Evolutionary conservation across 176 grass and related monocot species (phyloP).

Genomic region (Oryza coarctata): DNA sequence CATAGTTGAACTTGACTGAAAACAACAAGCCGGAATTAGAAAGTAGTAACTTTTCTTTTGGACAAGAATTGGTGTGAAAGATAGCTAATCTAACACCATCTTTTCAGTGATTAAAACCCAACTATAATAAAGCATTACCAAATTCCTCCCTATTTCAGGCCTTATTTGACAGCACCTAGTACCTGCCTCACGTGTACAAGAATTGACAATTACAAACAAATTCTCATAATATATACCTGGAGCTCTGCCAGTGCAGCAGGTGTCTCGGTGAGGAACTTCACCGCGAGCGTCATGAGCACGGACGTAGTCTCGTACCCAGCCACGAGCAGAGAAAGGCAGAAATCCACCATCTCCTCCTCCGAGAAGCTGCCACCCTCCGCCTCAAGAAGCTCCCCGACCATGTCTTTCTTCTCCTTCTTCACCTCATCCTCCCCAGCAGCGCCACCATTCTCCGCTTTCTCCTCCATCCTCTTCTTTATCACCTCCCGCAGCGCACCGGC

Average conservation of each 20-base stretch:
- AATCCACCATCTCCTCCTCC: conserved; percentile 92
- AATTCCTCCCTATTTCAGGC: conserved; percentile 20
- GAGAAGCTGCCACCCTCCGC: conserved; percentile 69
- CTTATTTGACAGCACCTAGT: conserved; percentile 29
- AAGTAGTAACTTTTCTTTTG: not conserved
- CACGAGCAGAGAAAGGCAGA: conserved; percentile 81
- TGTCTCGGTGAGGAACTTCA: conserved; percentile 89
- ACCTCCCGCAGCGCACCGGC: conserved; percentile 77
- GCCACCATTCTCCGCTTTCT: conserved; percentile 21
- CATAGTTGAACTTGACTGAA: not conserved
- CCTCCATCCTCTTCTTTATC: conserved; percentile 70
- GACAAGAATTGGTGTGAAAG: conserved; percentile 31
- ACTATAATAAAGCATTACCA: conserved; percentile 11
- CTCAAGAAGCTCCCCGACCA: conserved; percentile 84
- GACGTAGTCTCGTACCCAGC: conserved; percentile 94
- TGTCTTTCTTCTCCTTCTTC: conserved; percentile 61
- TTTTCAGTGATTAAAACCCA: not conserved
- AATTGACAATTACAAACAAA: conserved; percentile 14
- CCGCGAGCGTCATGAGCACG: conserved; percentile 87
- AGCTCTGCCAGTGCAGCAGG: conserved; percentile 64
- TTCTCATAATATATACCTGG: conserved; percentile 39
- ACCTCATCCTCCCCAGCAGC: not conserved
- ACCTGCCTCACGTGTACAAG: conserved; percentile 41
- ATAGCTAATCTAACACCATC: conserved; percentile 18
- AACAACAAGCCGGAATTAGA: not conserved